Base-by-base conservation (phyloP, 2,329 filamentous ascomycete species). In the Grosmannia serpens region DNA sequence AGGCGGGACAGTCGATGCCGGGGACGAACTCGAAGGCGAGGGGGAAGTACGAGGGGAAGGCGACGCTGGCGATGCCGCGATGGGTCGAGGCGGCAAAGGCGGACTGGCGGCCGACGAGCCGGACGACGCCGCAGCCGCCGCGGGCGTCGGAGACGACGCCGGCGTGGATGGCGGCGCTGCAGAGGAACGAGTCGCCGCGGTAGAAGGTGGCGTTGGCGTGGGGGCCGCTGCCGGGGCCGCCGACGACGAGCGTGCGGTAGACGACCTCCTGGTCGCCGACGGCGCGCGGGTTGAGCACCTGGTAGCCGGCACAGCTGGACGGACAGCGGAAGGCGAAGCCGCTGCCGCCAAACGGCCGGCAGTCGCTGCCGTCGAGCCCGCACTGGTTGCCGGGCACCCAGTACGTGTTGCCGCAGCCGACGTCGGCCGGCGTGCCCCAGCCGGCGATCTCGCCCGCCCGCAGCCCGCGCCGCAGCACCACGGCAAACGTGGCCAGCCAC, bases 21-120 rank as follows among this genome's bases (percentile, higher is more conserved):
- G 76, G 71, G 5, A 88, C 73, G 65, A 99, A 97, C 22, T 82
- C 83, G 69, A 89, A 96, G 0, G 91, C 86, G 33, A 89, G 85
- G 1, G 94, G 94, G 66, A 99, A 99, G 63, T 89, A 90, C 0
- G 90, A 92, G 62, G 91, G 82, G 68, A 99, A 99, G 5, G 73
- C 80, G 57, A 89, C 77, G 62, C 90, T 95, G 31, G 76, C 73
- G 62, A 97, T 90, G 56, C 87, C 89, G 66, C 95, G 78, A n/a
- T 77, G 78, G 53, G 81, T 79, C 11, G 85, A 84, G 49, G 81
- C 77, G 33, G 78, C 75, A 66, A 83, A 91, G 57, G 76, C 73
- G 60, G 75, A 74, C 62, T 83, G 80, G 55, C 84, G 78, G 20
- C 88, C 88, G 20, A 82, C 74, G 15, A 89, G 75, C 22, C 77